Conservation (phyloP, 164 flowering plant species). For the Dillenia turbinata region DNA sequence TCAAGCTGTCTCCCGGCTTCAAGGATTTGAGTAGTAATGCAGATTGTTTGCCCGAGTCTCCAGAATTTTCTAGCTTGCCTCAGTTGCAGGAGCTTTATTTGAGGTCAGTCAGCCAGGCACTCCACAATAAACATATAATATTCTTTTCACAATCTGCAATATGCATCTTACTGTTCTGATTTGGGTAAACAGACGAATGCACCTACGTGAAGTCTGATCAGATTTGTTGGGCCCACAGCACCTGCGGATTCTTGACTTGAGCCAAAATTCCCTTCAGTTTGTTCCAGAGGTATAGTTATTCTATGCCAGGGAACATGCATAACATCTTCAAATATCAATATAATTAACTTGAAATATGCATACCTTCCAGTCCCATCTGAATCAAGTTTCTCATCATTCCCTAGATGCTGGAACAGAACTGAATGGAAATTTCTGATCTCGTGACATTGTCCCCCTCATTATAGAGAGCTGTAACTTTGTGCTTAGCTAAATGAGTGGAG, state of each 20-base stretch:
- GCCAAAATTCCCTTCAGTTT: conserved; percentile 75
- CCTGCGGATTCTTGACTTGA: conserved; percentile 74
- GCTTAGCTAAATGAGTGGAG: no score
- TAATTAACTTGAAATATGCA: neutral
- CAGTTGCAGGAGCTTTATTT: conserved; percentile 82
- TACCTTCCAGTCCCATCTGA: no score
- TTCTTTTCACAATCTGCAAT: neutral
- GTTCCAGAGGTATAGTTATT: conserved; percentile 56
- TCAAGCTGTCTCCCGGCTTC: conserved; percentile 54
- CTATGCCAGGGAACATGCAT: conserved; percentile 1
- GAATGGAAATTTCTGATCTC: no score
- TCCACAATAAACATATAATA: neutral
- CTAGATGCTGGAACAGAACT: no score
- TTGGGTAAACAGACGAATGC: conserved; percentile 53
- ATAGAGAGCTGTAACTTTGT: no score
- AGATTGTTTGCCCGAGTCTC: conserved; percentile 50
- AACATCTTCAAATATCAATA: neutral
- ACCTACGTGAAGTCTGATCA: conserved; percentile 56
- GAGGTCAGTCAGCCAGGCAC: conserved; percentile 41
- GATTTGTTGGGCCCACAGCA: conserved; percentile 51
- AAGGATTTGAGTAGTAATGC: conserved; percentile 81
- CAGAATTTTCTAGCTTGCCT: conserved; percentile 58
- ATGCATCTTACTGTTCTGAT: conserved; percentile 1
- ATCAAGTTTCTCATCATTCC: no score
- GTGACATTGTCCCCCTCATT: no score